These are phyloP conservation scores for Cladosporium sp. DNA, from an alignment of 2,329 filamentous ascomycete species.

Conservation along the genomic window DNA sequence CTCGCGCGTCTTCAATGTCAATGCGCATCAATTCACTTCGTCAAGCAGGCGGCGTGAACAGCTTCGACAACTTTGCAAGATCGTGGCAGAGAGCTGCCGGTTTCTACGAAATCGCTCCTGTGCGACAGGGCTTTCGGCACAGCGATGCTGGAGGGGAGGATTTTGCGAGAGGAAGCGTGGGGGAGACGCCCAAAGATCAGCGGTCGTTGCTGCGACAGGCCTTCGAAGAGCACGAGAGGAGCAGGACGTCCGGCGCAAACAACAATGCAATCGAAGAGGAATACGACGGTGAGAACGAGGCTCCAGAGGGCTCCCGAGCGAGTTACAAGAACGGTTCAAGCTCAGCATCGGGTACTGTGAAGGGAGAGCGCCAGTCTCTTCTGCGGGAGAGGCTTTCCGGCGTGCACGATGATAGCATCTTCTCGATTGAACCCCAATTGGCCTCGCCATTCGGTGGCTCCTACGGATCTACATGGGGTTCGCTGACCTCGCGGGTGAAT, in stretches of 20 bases:
- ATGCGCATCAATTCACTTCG: conserved; percentile 49
- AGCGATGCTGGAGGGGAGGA: conserved; percentile 40
- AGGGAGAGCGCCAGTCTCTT: conserved; percentile 18
- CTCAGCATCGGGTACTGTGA: conserved; percentile 3
- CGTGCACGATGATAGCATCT: conserved; percentile 39
- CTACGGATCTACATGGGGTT: conserved; percentile 61
- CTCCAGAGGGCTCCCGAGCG: conserved; percentile 1
- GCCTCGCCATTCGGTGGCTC: conserved; percentile 67
- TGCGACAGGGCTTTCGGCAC: conserved; percentile 66
- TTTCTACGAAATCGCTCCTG: conserved; percentile 82
- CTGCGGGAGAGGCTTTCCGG: conserved; percentile 24
- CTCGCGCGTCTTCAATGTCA: conserved; percentile 44
- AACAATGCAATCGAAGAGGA: conserved; percentile 24
- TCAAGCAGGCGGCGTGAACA: conserved; percentile 86
- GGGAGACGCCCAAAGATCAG: conserved; percentile 34
- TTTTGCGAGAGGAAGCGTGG: conserved; percentile 35
- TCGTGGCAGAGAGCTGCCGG: conserved; percentile 88
- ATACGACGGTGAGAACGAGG: conserved; percentile 23
- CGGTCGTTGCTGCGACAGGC: conserved; percentile 40
- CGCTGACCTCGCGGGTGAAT: conserved; percentile 52
- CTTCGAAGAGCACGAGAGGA: conserved; percentile 30
- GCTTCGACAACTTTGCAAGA: conserved; percentile 85
- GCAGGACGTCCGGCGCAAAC: conserved; percentile 18
- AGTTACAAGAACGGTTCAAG: neutral
- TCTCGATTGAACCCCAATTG: conserved; percentile 50